Evolutionary conservation across 140 eudicot species (phyloP), one percentile per base, ranked within the genome.

Genomic region (Bidens hawaiensis): DNA sequence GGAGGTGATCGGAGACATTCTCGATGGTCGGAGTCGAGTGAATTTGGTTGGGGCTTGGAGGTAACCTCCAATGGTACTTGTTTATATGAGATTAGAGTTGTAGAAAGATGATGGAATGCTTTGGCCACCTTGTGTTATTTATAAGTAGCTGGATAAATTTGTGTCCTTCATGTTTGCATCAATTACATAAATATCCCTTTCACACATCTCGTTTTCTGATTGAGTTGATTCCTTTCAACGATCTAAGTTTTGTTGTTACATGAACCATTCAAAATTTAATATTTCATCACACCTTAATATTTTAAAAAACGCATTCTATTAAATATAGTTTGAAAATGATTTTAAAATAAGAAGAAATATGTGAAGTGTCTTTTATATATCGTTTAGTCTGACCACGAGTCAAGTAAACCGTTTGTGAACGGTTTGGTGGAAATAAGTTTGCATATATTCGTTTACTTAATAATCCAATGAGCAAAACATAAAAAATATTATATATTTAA

Each of bases 1-100:
- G 30, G 70, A 60, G 47, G 70, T 65, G 61, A 65, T 65, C 9
- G 60, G 36, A 49, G 70, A 65, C 70, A 65, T 49, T 19, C 47
- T 45, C 1, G 41, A 42, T 9, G 68, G 27, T 45, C 7, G 21
- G 18, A 63, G 10, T 31, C 11, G 30, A 43, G 5, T 45, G 16
- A 11, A 46, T 15, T 27, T 11, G 23, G 21, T 16, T 57, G 43
- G 25, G 17, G 17, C 7, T 31, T 31, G 5, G 36, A n/a, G 9
- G 33, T 14, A 53, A 24, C 36, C 10, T 38, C 3, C 12, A 30
- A 1, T 50, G 28, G 15, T 50, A 4, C 3, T 22, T 22, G 15
- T 11, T 22, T 22, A 15, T 62, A 62, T 10, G 30, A 36, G 50
- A 5, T 49, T 24, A 18, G 10, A 3, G 40, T 15, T 43, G 9